These are phyloP conservation scores for Fusarium annulatum DNA, from an alignment of 2,329 filamentous ascomycete species.

Conservation along the genomic window DNA sequence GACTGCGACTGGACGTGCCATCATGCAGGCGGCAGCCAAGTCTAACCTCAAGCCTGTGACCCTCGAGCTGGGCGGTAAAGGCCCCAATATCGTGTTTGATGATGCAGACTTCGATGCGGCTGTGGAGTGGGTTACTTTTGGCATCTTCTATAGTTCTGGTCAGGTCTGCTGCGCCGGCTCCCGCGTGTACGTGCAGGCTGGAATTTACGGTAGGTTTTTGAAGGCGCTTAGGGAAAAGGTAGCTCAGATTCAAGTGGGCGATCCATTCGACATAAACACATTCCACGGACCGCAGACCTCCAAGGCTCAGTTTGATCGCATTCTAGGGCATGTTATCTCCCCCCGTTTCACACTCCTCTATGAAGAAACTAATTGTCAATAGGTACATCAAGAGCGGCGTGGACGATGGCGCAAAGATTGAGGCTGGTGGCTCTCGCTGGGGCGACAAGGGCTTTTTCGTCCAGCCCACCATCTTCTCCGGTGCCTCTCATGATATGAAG, in stretches of 20 bases:
- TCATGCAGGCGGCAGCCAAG: background rate
- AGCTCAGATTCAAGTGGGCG: rapidly evolving
- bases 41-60: background rate
- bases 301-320: background rate
- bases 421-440: background rate
- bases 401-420: background rate
- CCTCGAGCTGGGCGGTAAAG: background rate
- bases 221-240: rapidly evolving
- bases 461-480: background rate
- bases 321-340: background rate
- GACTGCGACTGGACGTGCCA: background rate
- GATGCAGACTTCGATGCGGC: background rate
- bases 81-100: background rate
- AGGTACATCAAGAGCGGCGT: background rate
- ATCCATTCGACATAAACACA: background rate
- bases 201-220: background rate
- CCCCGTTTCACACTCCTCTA: no score
- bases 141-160: background rate
- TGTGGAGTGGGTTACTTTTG: background rate
- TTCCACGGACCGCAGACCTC: background rate
- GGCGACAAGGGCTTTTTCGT: background rate
- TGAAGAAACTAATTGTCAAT: no score
- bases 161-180: background rate
- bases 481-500: background rate
- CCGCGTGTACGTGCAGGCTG: background rate